A percentile compares a stretch with the other conserved stretches of the same genome.
Evolutionary conservation across 208 protist species (phyloP).

Genomic region (Wallacemonas rigidus): DNA sequence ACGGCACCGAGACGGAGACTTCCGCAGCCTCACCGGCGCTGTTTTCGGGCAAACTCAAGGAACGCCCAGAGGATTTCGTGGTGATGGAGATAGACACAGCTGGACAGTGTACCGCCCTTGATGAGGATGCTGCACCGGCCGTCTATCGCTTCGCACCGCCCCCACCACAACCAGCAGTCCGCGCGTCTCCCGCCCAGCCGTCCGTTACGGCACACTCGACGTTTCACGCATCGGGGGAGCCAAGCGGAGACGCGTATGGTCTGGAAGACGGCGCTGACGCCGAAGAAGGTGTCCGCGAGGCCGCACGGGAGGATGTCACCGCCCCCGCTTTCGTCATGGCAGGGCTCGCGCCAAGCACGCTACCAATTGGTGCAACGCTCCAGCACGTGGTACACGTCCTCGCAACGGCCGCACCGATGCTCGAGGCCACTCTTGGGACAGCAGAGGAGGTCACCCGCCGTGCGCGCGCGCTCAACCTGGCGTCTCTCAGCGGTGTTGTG

Average conservation of each 20-base stretch:
- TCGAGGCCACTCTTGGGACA: background rate
- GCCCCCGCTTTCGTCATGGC: too few relatives aligned
- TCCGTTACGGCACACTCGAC: background rate
- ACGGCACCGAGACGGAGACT: background rate
- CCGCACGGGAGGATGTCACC: too few relatives aligned
- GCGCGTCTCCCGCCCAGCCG: background rate
- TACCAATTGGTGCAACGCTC: background rate
- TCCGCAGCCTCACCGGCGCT: background rate
- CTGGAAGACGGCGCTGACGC: too few relatives aligned
- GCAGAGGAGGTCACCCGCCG: conserved; percentile 5
- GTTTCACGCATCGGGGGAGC: too few relatives aligned
- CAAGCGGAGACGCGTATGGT: too few relatives aligned
- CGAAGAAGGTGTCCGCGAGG: too few relatives aligned
- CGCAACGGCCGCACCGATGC: background rate
- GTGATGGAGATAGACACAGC: conserved; percentile 76
- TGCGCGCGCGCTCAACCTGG: background rate
- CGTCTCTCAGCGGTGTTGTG: background rate
- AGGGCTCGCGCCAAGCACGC: too few relatives aligned
- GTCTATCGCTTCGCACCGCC: background rate
- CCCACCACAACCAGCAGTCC: background rate
- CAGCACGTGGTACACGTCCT: background rate
- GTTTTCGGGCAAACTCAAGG: conserved; percentile 51
- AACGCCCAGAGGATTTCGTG: conserved; percentile 63
- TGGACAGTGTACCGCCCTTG: conserved; percentile 50
- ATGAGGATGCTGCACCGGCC: background rate